Percentiles rank a stretch among this genome's conserved stretches.
Evolutionary conservation across 2,329 filamentous ascomycete genomes (phyloP).

Genomic region (Pezicula carpinea): DNA sequence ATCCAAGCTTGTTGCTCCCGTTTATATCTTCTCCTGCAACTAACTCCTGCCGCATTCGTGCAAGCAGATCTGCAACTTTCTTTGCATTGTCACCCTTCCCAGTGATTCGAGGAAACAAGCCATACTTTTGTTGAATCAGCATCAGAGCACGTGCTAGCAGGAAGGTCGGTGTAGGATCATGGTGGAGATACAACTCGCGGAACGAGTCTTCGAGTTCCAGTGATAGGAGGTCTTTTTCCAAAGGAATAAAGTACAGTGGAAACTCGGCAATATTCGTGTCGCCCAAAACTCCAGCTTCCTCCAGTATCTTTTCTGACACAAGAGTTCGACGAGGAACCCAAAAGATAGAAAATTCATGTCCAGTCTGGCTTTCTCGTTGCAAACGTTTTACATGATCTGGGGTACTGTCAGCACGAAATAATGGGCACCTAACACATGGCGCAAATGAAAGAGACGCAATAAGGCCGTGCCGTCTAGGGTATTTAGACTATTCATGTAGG

Average conservation of each 20-base stretch:
- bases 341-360: constrained; percentile 95
- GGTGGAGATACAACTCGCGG: constrained; percentile 79
- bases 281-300: constrained; percentile 88
- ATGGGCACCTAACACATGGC: constrained; percentile 41
- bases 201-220: constrained; percentile 87
- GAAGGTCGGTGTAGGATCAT: constrained; percentile 88
- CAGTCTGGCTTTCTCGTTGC: constrained; percentile 79
- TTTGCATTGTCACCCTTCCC: constrained; percentile 96
- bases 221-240: constrained; percentile 88
- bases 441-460: constrained; percentile 34
- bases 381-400: constrained; percentile 87
- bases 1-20: constrained; percentile 56
- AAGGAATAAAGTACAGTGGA: constrained; percentile 81
- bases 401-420: constrained; percentile 52
- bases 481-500: constrained; percentile 38
- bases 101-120: constrained; percentile 88
- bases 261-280: constrained; percentile 88
- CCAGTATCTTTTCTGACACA: constrained; percentile 84
- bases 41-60: constrained; percentile 88
- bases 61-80: constrained; percentile 77
- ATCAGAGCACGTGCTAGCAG: constrained; percentile 88
- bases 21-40: constrained; percentile 71
- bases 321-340: constrained; percentile 92
- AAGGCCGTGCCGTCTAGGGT: constrained; percentile 31
- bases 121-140: constrained; percentile 86